A percentile compares a stretch with the other conserved stretches of the same genome.
Conservation (phyloP, 2,329 filamentous ascomycete species). For the Aspergillus novoparasiticus region DNA sequence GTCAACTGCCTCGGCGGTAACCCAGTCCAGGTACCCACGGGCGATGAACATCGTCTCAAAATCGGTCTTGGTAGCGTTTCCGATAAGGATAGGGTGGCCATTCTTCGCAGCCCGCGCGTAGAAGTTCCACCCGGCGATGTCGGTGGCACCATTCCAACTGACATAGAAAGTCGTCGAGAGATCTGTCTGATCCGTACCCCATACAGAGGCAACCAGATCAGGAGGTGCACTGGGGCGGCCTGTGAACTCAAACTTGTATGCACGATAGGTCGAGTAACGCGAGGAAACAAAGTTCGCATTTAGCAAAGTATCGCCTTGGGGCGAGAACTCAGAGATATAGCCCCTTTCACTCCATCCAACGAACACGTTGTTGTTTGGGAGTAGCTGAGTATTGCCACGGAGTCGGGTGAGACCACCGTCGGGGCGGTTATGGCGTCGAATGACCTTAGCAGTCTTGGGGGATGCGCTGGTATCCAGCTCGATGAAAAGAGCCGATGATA, state of each 20-base stretch:
- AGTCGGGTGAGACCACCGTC: constrained; percentile 34
- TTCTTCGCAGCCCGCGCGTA: constrained; percentile 31
- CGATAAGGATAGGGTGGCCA: constrained; percentile 27
- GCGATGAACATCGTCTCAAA: constrained; percentile 38
- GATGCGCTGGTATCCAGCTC: constrained; percentile 28
- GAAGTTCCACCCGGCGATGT: constrained; percentile 38
- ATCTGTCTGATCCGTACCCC: constrained; percentile 28
- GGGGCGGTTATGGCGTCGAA: constrained; percentile 35
- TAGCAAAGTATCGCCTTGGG: constrained; percentile 33
- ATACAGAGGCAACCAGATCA: constrained; percentile 31
- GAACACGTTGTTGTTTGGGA: constrained; percentile 40
- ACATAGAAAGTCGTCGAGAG: constrained; percentile 36
- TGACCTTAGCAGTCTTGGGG: constrained; percentile 31
- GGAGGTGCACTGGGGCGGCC: constrained; percentile 36
- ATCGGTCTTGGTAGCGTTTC: constrained; percentile 27
- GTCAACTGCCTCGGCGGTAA: constrained; percentile 31
- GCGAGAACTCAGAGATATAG: constrained; percentile 36
- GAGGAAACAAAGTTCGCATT: constrained; percentile 35
- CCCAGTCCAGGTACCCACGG: constrained; percentile 31
- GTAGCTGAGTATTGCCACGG: constrained; percentile 38
- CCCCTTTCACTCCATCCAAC: constrained; percentile 39
- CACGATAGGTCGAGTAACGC: constrained; percentile 41
- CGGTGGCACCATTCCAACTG: constrained; percentile 43
- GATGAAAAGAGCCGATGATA: constrained; percentile 33
- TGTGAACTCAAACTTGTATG: constrained; percentile 41